phyloP scores from a whole-genome alignment of 352 stramenopile genomes.

The Pythium insidiosum region DNA sequence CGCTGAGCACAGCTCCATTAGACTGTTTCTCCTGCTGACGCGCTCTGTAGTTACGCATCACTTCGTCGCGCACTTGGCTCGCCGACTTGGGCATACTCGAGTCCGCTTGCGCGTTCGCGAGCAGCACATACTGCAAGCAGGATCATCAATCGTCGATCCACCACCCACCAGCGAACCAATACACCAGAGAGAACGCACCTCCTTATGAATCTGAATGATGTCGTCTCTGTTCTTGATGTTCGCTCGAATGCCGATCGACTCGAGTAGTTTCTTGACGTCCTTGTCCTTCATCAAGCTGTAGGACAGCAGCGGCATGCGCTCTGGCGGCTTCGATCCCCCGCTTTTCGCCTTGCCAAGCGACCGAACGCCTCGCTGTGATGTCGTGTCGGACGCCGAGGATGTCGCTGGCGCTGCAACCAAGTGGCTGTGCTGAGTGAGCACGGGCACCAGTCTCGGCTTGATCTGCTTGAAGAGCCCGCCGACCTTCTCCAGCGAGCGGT shows the following conservation, averaged over 20 bases:
- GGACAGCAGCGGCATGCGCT: conserved; percentile 66
- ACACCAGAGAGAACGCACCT: conserved; percentile 28
- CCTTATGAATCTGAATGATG: conserved; percentile 86
- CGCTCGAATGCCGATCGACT: conserved; percentile 52
- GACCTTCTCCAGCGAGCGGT: conserved; percentile 69
- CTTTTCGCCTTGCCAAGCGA: conserved; percentile 5
- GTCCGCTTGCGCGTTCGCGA: conserved; percentile 75
- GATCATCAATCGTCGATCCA: neutral
- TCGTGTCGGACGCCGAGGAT: neutral
- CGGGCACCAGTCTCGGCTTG: conserved; percentile 55
- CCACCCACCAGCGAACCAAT: neutral
- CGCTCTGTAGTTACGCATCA: conserved; percentile 56
- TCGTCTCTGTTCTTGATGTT: conserved; percentile 67
- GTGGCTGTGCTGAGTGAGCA: conserved; percentile 11
- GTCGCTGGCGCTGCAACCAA: neutral
- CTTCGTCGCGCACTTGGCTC: conserved; percentile 53
- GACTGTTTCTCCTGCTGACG: conserved; percentile 58
- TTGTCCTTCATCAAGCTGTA: conserved; percentile 86
- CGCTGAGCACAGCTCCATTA: conserved; percentile 2
- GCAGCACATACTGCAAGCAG: conserved; percentile 51
- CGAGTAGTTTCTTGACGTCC: conserved; percentile 66
- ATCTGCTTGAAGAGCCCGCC: conserved; percentile 53
- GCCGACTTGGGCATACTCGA: conserved; percentile 67
- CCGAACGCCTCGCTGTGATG: conserved; percentile 16
- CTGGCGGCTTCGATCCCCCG: conserved; percentile 22